Evolutionary conservation across 495 filamentous ascomycete species (phyloP), one percentile per base, ranked within the genome.

Genomic region (Bacidia gigantensis): DNA sequence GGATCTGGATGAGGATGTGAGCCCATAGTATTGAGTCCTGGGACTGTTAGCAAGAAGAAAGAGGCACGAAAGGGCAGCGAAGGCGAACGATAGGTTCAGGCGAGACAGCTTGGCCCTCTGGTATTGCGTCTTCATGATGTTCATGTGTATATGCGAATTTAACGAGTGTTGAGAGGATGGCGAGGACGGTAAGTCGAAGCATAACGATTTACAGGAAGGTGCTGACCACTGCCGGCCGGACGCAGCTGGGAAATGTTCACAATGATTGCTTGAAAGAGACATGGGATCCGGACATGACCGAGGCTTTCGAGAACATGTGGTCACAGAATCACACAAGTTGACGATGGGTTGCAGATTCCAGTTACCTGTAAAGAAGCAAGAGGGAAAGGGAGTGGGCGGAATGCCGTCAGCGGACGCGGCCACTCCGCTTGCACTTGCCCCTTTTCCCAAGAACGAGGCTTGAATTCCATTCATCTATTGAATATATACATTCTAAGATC

Each of bases 1-100:
- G 58, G 53, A 81, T 82, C 76, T 95, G 89, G n/a, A 93, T 62
- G 51, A 93, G 74, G 59, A 98, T 96, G 65, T 98, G 92, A 25
- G 82, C 70, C 92, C 90, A 98, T 81, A 98, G 65, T 60, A 77
- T 92, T 46, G 79, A 72, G 59, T 95, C 87, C 83, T 89, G 55
- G 44, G 47, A 11, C 38, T n/a, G 29, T 41, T 38, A 32, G 14
- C 26, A 39, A 44, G 53, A 29, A 54, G 45, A 22, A 45, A n/a
- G 23, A n/a, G 14, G 29, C 43, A 29, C 50, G 49, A 47, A 38
- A 43, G 44, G 49, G 26, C 18, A 21, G 2, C 3, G 21, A 26
- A 52, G 51, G 25, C 83, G 51, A 79, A 90, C 89, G 58, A 98
- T 80, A 0, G 92, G 90, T 29, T 98, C 89, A 14, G 67, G 61